Conservation (phyloP, 495 filamentous ascomycete genomes). For the Clohesyomyces aquaticus region DNA sequence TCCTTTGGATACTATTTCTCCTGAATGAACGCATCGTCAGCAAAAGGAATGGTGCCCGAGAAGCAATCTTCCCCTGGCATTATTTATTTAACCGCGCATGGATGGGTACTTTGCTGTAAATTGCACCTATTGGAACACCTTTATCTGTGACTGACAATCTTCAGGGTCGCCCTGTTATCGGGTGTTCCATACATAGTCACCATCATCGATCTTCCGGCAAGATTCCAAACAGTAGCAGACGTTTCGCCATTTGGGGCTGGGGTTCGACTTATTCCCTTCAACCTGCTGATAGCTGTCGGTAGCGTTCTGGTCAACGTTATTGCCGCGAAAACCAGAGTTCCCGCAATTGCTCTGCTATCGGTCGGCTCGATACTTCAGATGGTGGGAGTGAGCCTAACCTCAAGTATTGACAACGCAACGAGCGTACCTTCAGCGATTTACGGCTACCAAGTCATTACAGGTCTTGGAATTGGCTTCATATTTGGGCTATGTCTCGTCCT, state of each 20-base stretch:
- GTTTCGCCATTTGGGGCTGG: background rate
- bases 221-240: background rate
- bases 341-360: background rate
- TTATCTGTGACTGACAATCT: background rate
- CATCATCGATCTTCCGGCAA: background rate
- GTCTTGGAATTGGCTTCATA: background rate
- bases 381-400: background rate
- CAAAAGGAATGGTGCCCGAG: background rate
- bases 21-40: background rate
- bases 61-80: background rate
- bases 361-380: background rate
- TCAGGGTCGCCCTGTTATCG: background rate
- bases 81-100: background rate
- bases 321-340: background rate
- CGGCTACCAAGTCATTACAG: background rate
- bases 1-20: background rate
- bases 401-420: background rate
- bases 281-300: background rate
- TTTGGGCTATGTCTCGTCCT: background rate
- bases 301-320: background rate
- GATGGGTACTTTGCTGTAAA: background rate
- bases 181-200: slow-evolving; percentile 1
- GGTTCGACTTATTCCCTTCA: slow-evolving; percentile 5
- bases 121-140: background rate
- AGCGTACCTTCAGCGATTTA: background rate